Conservation (phyloP, 768 basidiomycete genomes). For the Leccinum olivaceopallidum region DNA sequence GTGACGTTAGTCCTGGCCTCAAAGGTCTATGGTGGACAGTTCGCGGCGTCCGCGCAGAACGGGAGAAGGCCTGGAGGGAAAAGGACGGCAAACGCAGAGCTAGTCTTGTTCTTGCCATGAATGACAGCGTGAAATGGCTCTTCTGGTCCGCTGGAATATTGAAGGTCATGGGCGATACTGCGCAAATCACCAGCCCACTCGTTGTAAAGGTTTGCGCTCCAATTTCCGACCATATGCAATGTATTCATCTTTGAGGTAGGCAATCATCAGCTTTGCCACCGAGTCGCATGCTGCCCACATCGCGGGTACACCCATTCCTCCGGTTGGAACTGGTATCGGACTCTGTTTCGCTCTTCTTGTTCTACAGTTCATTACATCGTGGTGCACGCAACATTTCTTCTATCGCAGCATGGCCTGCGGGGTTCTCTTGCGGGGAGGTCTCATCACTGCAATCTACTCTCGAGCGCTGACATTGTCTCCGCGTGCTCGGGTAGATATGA, state of each 20-base stretch:
- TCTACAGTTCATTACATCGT: constrained; percentile 65
- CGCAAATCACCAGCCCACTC: constrained; percentile 74
- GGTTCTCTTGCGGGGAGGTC: constrained; percentile 77
- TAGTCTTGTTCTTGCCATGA: constrained; percentile 68
- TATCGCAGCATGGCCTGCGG: constrained; percentile 46
- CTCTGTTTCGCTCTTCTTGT: constrained; percentile 67
- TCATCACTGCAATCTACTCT: constrained; percentile 86
- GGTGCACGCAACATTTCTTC: constrained; percentile 50
- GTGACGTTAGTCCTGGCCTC: constrained; percentile 59
- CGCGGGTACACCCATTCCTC: constrained; percentile 38
- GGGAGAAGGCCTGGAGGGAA: constrained; percentile 66
- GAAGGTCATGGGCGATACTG: constrained; percentile 64
- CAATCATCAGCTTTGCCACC: constrained; percentile 69
- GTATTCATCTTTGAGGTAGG: constrained; percentile 36
- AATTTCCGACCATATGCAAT: neutral
- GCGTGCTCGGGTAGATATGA: constrained; percentile 74
- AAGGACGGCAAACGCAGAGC: constrained; percentile 60
- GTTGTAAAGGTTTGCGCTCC: constrained; percentile 67
- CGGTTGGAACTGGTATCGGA: constrained; percentile 63
- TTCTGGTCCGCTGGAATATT: constrained; percentile 72
- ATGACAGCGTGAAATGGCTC: constrained; percentile 75
- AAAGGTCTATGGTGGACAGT: constrained; percentile 62
- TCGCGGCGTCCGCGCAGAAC: constrained; percentile 44
- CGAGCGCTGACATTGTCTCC: constrained; percentile 75
- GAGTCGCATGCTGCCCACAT: constrained; percentile 56